Percentiles rank a stretch among this genome's conserved stretches.
Conservation (phyloP, 768 basidiomycete species). For the Kockovaella imperatae region DNA sequence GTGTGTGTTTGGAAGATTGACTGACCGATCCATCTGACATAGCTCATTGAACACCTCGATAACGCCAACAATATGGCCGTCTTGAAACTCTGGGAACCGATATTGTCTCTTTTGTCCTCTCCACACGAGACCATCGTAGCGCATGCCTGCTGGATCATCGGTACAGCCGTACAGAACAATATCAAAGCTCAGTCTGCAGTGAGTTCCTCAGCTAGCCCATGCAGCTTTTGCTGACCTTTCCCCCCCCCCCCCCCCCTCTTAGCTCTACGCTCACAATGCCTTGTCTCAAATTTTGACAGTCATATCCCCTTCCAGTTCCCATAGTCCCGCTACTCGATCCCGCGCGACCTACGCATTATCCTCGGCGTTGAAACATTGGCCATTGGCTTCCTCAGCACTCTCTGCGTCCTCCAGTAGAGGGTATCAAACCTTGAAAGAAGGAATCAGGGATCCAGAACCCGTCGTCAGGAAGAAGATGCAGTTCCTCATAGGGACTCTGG, state of each 20-base stretch:
- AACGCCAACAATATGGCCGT: slow-evolving; percentile 45
- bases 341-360: slow-evolving; percentile 43
- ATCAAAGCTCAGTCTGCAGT: slow-evolving; percentile 46
- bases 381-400: slow-evolving; percentile 32
- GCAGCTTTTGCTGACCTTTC: background rate
- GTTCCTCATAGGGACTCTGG: slow-evolving; percentile 41
- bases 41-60: slow-evolving; percentile 46
- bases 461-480: slow-evolving; percentile 41
- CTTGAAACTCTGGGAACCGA: slow-evolving; percentile 42
- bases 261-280: slow-evolving; percentile 39
- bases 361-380: slow-evolving; percentile 44
- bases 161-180: slow-evolving; percentile 46
- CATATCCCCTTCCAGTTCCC: slow-evolving; percentile 26
- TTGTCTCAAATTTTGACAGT: slow-evolving; percentile 36
- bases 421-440: slow-evolving; percentile 29
- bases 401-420: slow-evolving; percentile 24
- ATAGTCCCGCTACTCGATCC: slow-evolving; percentile 19
- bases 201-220: slow-evolving; percentile 8
- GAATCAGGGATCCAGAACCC: slow-evolving; percentile 30
- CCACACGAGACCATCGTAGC: slow-evolving; percentile 31
- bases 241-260: background rate
- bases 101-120: slow-evolving; percentile 34
- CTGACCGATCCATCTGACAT: background rate
- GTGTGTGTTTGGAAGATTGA: background rate
- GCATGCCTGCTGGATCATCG: slow-evolving; percentile 43